Base-by-base conservation (phyloP, 352 stramenopile species). In the Pythium rhizo-oryzae region DNA sequence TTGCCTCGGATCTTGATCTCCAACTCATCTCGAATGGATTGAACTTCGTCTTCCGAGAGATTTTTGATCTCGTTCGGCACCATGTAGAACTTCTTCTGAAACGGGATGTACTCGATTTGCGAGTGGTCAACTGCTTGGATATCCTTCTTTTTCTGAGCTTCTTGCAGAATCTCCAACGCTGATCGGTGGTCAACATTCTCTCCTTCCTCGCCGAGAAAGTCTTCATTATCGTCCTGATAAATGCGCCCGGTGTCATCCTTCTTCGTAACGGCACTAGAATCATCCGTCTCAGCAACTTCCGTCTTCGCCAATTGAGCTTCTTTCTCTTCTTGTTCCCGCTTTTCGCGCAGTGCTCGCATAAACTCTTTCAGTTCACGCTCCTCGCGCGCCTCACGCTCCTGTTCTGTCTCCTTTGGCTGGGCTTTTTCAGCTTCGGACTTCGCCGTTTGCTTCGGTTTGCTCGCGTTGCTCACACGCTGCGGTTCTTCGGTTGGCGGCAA, bases 1-100 rank as follows among this genome's bases (percentile, higher is more conserved):
- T 98, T 98, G 35, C 98, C 98, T n/a, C 98, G 93, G 43, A 99
- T 90, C 72, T 98, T 98, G 59, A 99, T 98, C 70, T 99, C 96
- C 37, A 98, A 75, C 47, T 97, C 91, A 21, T 90, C 87, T 18
- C 85, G 89, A 39, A 93, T 79, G n/a, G 71, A 67, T 47, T 88
- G 83, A 6, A 96, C 80, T 57, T 99, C 83, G 41, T 97, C 87
- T 8, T 94, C 84, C 1, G 87, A 89, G 52, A 99, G 76, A 25
- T 84, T 76, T 37, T 94, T 94, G 61, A 99, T 89, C 44, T 96
- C 90, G 50, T 93, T 92, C 13, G 97, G 97, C 19, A 98, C 90
- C 18, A 99, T 93, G 71, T 99, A 99, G 39, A 99, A 97, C 71
- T 99, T 99, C 84, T 99, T 99, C 53, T 98, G 91, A 69, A 99